These are phyloP conservation scores for Fusarium ambrosium DNA, from an alignment of 2,329 filamentous ascomycete species.

Conservation along the genomic window DNA sequence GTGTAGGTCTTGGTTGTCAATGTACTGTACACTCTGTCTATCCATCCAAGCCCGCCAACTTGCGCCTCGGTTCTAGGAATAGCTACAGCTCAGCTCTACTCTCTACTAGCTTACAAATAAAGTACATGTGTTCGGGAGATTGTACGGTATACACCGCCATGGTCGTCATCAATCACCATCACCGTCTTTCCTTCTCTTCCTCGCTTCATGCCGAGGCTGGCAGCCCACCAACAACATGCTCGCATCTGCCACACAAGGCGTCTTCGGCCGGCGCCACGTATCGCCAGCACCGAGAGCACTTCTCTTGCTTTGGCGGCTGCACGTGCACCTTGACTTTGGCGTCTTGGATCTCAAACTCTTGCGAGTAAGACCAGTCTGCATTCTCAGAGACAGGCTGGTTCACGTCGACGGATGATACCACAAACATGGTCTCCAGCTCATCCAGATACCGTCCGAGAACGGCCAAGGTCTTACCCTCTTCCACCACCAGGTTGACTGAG, in stretches of 20 bases:
- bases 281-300: slow-evolving; percentile 92
- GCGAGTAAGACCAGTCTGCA: slow-evolving; percentile 58
- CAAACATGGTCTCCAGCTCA: slow-evolving; percentile 75
- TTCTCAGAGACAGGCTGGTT: slow-evolving; percentile 50
- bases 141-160: slow-evolving; percentile 29
- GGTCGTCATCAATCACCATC: slow-evolving; percentile 9
- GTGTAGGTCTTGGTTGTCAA: slow-evolving; percentile 2
- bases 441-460: slow-evolving; percentile 57
- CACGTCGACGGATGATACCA: slow-evolving; percentile 74
- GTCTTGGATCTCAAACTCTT: slow-evolving; percentile 59
- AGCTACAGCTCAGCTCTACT: neutral
- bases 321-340: slow-evolving; percentile 57
- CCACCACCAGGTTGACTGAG: slow-evolving; percentile 70
- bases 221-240: slow-evolving; percentile 66
- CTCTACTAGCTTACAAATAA: slow-evolving; percentile 30
- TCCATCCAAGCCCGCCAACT: neutral
- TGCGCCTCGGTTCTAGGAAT: slow-evolving; percentile 1
- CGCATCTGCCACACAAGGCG: slow-evolving; percentile 79
- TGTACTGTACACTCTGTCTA: slow-evolving; percentile 11
- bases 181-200: slow-evolving; percentile 13
- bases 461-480: slow-evolving; percentile 51
- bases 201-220: slow-evolving; percentile 22
- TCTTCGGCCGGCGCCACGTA: slow-evolving; percentile 79
- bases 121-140: slow-evolving; percentile 33
- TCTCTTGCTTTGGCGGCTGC: slow-evolving; percentile 67